Conservation (phyloP, 2,329 filamentous ascomycete genomes). For the Xylariaceae sp. region DNA sequence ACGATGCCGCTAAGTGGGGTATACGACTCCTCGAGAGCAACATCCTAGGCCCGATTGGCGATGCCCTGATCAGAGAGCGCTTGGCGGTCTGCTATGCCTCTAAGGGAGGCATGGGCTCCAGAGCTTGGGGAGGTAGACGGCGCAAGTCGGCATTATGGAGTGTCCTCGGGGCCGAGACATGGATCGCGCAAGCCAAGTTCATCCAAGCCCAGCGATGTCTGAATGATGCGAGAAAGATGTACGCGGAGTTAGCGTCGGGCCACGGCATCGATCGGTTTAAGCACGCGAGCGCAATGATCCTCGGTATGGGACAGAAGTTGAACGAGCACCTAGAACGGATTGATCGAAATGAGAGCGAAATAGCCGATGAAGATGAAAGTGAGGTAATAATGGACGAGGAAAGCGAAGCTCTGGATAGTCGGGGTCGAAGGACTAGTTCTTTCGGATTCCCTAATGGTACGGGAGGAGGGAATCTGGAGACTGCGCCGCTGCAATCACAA, state of each 20-base stretch:
- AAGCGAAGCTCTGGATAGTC: constrained; percentile 52
- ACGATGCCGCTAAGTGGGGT: constrained; percentile 84
- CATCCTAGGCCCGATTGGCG: constrained; percentile 67
- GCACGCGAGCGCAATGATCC: constrained; percentile 47
- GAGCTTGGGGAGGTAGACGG: constrained; percentile 63
- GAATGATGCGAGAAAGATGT: constrained; percentile 58
- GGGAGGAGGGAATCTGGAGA: constrained; percentile 40
- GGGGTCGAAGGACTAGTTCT: constrained; percentile 51
- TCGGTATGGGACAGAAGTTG: constrained; percentile 45
- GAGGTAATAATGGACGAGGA: constrained; percentile 43
- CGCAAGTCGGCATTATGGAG: constrained; percentile 90
- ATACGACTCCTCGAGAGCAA: constrained; percentile 72
- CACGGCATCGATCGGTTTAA: constrained; percentile 48
- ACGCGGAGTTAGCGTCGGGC: constrained; percentile 44
- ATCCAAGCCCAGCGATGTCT: constrained; percentile 74
- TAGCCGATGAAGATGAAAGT: constrained; percentile 29
- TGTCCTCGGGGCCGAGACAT: constrained; percentile 74
- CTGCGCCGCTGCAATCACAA: constrained; percentile 39
- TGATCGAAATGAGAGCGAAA: constrained; percentile 26
- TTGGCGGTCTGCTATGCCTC: constrained; percentile 78
- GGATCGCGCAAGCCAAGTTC: constrained; percentile 71
- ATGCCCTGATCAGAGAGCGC: constrained; percentile 79
- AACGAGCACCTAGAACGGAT: constrained; percentile 41
- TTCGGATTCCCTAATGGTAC: constrained; percentile 40
- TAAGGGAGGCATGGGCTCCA: constrained; percentile 60